A percentile compares a stretch with the other conserved stretches of the same genome.
These are phyloP conservation scores for Blepharisma stoltei DNA, from an alignment of 73 alveolate genomes.

Conservation along the genomic window DNA sequence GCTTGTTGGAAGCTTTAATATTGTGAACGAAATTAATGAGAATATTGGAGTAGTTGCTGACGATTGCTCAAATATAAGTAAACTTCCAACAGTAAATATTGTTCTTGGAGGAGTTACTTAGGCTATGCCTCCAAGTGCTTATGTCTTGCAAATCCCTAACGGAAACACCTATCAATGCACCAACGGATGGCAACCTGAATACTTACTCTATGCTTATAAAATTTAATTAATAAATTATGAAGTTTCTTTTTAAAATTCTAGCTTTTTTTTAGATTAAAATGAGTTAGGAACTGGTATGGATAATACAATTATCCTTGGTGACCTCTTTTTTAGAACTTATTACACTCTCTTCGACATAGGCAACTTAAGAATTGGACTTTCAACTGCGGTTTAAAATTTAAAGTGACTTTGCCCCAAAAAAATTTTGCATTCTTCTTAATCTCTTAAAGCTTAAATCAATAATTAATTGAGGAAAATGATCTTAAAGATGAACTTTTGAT, in stretches of 20 bases:
- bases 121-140: constrained; percentile 50
- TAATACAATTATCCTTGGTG: constrained; percentile 41
- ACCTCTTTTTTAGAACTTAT: constrained; percentile 52
- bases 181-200: too few species aligned
- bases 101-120: constrained; percentile 46
- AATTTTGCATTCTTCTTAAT: too few species aligned
- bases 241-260: too few species aligned
- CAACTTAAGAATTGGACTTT: background rate
- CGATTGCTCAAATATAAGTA: constrained; percentile 46
- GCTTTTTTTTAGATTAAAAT: too few species aligned
- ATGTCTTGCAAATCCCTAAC: constrained; percentile 44
- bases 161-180: background rate
- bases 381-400: too few species aligned
- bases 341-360: constrained; percentile 50
- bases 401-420: too few species aligned
- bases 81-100: constrained; percentile 48
- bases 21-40: constrained; percentile 47
- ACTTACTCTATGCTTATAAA: too few species aligned
- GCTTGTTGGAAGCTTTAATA: constrained; percentile 44
- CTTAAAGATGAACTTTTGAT: too few species aligned
- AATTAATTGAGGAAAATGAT: too few species aligned
- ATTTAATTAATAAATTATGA: too few species aligned
- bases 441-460: too few species aligned
- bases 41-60: constrained; percentile 46
- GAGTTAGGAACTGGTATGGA: too few species aligned